Conservation (phyloP, 2,329 filamentous ascomycete genomes). For the Stylonectria norvegica region DNA sequence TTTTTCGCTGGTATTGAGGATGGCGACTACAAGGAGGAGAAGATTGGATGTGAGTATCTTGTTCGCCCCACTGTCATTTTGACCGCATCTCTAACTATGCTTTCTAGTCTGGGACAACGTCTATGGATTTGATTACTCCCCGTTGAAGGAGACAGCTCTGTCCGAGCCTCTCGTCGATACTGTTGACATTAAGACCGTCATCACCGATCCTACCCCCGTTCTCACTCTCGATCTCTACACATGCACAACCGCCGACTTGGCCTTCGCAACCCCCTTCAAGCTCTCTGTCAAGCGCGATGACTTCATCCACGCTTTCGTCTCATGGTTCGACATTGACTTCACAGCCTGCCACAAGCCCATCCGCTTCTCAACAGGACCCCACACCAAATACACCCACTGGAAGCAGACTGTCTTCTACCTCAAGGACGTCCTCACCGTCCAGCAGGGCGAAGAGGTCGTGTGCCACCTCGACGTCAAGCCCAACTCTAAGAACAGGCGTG, state of each 20-base stretch:
- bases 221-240: constrained; percentile 92
- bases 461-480: constrained; percentile 78
- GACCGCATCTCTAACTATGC: neutral
- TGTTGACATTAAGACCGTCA: constrained; percentile 94
- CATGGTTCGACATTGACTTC: constrained; percentile 99
- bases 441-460: constrained; percentile 75
- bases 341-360: constrained; percentile 97
- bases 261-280: constrained; percentile 76
- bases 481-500: constrained; percentile 89
- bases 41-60: constrained; percentile 83
- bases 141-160: constrained; percentile 88
- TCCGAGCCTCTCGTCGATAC: constrained; percentile 97
- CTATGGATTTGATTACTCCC: constrained; percentile 95
- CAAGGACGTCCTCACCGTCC: constrained; percentile 85
- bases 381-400: constrained; percentile 99
- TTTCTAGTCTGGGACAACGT: constrained; percentile 94
- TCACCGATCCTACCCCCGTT: constrained; percentile 83
- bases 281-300: constrained; percentile 80
- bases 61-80: neutral
- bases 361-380: constrained; percentile 92
- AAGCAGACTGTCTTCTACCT: constrained; percentile 99
- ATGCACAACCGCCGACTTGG: constrained; percentile 76
- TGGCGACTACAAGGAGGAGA: constrained; percentile 99
- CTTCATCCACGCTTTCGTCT: constrained; percentile 92
- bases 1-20: constrained; percentile 97